Conservation (phyloP, 2,329 filamentous ascomycete species). For the Bipolaris sorokiniana region DNA sequence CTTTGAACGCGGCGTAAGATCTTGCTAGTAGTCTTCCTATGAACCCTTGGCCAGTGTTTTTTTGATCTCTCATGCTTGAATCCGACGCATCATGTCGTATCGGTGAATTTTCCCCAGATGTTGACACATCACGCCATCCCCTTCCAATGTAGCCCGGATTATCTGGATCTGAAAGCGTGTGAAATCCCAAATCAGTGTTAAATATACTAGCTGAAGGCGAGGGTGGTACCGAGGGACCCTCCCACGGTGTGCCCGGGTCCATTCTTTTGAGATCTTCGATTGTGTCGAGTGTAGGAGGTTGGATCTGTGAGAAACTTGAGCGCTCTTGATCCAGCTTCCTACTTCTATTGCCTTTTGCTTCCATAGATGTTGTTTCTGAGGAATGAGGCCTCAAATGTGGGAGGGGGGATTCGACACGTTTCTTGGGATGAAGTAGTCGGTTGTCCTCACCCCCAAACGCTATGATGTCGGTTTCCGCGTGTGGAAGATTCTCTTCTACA, state of each 20-base stretch:
- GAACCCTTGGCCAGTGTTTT: not conserved
- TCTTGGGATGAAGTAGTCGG: not conserved
- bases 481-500: not conserved
- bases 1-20: not conserved
- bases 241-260: not conserved
- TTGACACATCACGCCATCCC: no score
- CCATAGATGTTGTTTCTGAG: no score
- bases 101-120: not conserved
- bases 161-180: no score
- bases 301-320: not conserved
- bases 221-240: no score
- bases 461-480: not conserved
- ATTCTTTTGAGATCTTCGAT: not conserved
- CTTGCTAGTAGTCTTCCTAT: not conserved
- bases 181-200: no score
- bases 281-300: not conserved
- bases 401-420: not conserved
- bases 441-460: no score
- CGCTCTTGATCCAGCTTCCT: not conserved
- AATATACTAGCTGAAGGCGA: not conserved
- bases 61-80: not conserved
- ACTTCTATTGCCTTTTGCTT: no score
- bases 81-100: not conserved
- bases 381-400: no score
- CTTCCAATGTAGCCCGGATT: no score